phyloP scores from a whole-genome alignment of 2,329 filamentous ascomycete species.

The Claviceps arundinis region DNA sequence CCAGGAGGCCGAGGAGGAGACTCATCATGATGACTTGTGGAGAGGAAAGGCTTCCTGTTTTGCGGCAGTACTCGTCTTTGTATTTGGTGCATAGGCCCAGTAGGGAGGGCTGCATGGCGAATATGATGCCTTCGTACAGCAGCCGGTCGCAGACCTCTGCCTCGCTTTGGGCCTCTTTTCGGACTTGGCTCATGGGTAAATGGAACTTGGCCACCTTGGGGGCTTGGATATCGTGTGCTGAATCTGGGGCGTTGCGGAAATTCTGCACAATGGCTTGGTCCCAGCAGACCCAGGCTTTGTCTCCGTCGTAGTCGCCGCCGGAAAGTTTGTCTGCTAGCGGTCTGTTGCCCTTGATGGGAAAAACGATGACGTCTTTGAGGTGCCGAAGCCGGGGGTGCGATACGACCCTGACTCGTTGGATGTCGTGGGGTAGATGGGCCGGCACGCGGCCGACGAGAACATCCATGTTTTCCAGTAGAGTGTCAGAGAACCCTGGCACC shows the following conservation, averaged over 20 bases:
- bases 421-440: slow-evolving; percentile 55
- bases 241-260: slow-evolving; percentile 46
- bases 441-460: slow-evolving; percentile 57
- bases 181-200: not conserved
- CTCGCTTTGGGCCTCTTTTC: not conserved
- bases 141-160: slow-evolving; percentile 26
- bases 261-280: slow-evolving; percentile 49
- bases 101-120: slow-evolving; percentile 41
- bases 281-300: slow-evolving; percentile 68
- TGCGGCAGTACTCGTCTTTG: slow-evolving; percentile 51
- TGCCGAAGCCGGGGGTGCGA: slow-evolving; percentile 47
- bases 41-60: slow-evolving; percentile 34
- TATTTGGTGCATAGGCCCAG: slow-evolving; percentile 52
- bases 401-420: slow-evolving; percentile 53
- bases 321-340: slow-evolving; percentile 59
- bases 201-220: slow-evolving; percentile 18
- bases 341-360: slow-evolving; percentile 46
- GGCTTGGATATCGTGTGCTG: slow-evolving; percentile 24
- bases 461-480: slow-evolving; percentile 41
- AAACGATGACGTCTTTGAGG: slow-evolving; percentile 69
- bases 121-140: slow-evolving; percentile 39
- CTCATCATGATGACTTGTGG: slow-evolving; percentile 34
- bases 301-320: slow-evolving; percentile 73
- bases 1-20: slow-evolving; percentile 36
- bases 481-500: slow-evolving; percentile 37